These are phyloP conservation scores for Aspergillus cavernicola DNA, from an alignment of 495 filamentous ascomycete genomes.

Conservation along the genomic window DNA sequence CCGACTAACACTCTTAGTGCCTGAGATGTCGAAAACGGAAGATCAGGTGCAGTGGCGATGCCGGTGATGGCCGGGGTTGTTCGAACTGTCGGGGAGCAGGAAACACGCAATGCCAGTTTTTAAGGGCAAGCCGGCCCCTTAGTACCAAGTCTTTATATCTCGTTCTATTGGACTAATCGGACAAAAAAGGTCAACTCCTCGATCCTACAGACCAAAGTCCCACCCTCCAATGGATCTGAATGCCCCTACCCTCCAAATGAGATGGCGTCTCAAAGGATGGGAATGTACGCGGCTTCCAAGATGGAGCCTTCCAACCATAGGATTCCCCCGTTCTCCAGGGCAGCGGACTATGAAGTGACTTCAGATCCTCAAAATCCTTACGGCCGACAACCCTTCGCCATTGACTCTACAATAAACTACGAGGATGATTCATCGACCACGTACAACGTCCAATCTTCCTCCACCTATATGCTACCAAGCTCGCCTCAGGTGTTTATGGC, in stretches of 20 bases:
- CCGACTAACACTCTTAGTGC: conserved; percentile 56
- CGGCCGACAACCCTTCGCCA: conserved; percentile 16
- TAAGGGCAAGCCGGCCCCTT: conserved; percentile 56
- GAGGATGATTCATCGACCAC: conserved; percentile 27
- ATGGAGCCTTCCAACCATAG: conserved; percentile 21
- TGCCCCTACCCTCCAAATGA: conserved; percentile 33
- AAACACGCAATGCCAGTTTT: conserved; percentile 67
- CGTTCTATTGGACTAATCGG: conserved; percentile 7
- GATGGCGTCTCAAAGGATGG: conserved; percentile 19
- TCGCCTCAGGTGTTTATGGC: conserved; percentile 21
- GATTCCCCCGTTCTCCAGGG: conserved; percentile 19
- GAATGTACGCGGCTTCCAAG: conserved; percentile 20
- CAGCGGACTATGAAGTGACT: conserved; percentile 27
- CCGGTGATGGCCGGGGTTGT: conserved; percentile 70
- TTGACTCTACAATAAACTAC: conserved; percentile 27
- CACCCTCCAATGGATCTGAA: conserved; percentile 12
- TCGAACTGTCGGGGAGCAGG: conserved; percentile 76
- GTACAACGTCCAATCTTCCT: conserved; percentile 24
- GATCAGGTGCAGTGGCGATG: conserved; percentile 92
- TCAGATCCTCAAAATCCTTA: conserved; percentile 20
- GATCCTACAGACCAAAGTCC: conserved; percentile 20
- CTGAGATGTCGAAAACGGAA: conserved; percentile 88
- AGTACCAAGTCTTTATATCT: neutral
- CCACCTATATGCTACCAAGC: conserved; percentile 30
- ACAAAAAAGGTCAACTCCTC: conserved; percentile 25